Evolutionary conservation across 2,329 filamentous ascomycete genomes (phyloP).

Genomic region (Monosporascus cannonballus): DNA sequence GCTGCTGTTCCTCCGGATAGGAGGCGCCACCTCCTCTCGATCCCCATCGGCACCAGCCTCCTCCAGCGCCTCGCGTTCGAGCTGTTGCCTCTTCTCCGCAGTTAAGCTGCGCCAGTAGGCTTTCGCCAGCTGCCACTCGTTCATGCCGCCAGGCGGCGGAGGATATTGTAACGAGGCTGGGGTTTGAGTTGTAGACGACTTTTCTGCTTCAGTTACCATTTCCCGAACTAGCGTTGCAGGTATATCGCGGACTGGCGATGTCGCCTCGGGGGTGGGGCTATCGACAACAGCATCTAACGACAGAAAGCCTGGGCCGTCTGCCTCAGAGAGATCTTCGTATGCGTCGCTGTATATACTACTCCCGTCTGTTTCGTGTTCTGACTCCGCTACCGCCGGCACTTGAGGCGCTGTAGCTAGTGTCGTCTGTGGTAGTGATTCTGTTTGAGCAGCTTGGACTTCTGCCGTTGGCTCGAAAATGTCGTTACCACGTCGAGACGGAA

Average conservation of each 20-base stretch:
- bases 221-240: neutral
- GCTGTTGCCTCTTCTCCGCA: slow-evolving; percentile 54
- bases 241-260: slow-evolving; percentile 11
- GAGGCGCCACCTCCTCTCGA: slow-evolving; percentile 28
- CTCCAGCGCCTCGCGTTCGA: slow-evolving; percentile 52
- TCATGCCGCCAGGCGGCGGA: slow-evolving; percentile 11
- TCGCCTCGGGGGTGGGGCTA: slow-evolving; percentile 48
- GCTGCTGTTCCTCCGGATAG: slow-evolving; percentile 22
- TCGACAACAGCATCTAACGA: slow-evolving; percentile 69
- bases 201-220: slow-evolving; percentile 1
- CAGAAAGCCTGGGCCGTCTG: slow-evolving; percentile 61
- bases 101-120: slow-evolving; percentile 64
- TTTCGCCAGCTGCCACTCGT: slow-evolving; percentile 64
- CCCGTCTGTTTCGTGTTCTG: slow-evolving; percentile 33
- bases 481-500: slow-evolving; percentile 1
- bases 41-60: slow-evolving; percentile 45
- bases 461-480: slow-evolving; percentile 20
- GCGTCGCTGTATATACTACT: slow-evolving; percentile 69
- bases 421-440: slow-evolving; percentile 17
- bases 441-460: slow-evolving; percentile 9
- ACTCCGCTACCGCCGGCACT: slow-evolving; percentile 23
- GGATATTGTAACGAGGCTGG: neutral
- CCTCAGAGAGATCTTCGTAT: slow-evolving; percentile 63
- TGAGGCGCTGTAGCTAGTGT: slow-evolving; percentile 25
- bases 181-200: neutral